Evolutionary conservation across 2,329 filamentous ascomycete species (phyloP).

Genomic region (Chaetomium sp.): DNA sequence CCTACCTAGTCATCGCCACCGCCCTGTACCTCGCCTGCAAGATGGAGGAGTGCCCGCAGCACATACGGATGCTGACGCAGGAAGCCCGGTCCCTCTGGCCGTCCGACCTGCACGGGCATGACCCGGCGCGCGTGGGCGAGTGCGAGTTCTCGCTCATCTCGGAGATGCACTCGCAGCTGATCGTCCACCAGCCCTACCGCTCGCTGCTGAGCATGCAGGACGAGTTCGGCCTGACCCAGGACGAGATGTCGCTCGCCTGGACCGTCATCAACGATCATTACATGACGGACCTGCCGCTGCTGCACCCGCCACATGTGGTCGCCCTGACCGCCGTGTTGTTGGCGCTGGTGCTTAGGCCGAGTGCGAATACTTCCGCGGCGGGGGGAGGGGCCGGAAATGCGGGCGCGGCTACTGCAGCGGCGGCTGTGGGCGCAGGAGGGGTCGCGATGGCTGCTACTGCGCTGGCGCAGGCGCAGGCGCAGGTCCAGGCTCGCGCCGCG

Average conservation of each 20-base stretch:
- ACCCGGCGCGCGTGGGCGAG: conserved; percentile 84
- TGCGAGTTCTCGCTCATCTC: conserved; percentile 93
- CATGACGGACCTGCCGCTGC: conserved; percentile 84
- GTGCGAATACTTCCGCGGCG: conserved; percentile 34
- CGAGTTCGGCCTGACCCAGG: conserved; percentile 71
- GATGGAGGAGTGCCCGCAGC: conserved; percentile 96
- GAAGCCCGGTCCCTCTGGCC: conserved; percentile 87
- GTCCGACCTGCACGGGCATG: conserved; percentile 70
- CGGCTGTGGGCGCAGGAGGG: conserved; percentile 38
- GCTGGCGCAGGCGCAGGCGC: conserved; percentile 50
- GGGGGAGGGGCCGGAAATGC: conserved; percentile 21
- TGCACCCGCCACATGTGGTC: conserved; percentile 83
- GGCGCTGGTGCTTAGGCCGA: conserved; percentile 77
- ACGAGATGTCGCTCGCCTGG: conserved; percentile 77
- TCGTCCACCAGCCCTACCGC: conserved; percentile 88
- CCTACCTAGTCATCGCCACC: conserved; percentile 89
- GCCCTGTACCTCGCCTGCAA: conserved; percentile 95
- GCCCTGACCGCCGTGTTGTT: conserved; percentile 85
- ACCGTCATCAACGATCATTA: conserved; percentile 90
- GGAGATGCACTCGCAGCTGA: conserved; percentile 86
- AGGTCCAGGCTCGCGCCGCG: conserved; percentile 42
- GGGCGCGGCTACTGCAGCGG: conserved; percentile 27
- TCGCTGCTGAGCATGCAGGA: conserved; percentile 71
- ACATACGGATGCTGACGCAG: conserved; percentile 85
- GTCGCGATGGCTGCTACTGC: conserved; percentile 55